Percentiles rank a stretch among this genome's conserved stretches.
phyloP scores from a whole-genome alignment of 306 rosid species.

The Coriaria nepalensis region DNA sequence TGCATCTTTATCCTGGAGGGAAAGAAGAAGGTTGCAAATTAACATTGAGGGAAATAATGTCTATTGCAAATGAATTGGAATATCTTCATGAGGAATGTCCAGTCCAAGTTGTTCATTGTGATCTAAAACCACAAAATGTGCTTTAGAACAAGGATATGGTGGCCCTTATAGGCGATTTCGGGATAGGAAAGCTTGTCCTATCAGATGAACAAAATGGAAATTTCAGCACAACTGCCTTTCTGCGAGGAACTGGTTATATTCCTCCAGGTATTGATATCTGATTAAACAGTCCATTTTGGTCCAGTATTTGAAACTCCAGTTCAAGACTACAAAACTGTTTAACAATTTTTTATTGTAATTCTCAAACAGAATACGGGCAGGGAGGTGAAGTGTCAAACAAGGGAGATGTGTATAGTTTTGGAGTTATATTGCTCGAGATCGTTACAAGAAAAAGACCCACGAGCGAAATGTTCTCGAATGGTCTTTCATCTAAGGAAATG shows the following conservation, averaged over 20 bases:
- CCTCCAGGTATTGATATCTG: conserved; percentile 13
- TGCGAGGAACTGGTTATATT: conserved; percentile 18
- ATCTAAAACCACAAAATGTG: conserved; percentile 21
- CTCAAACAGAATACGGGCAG: conserved; percentile 13
- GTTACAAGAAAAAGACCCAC: conserved; percentile 13
- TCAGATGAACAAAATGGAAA: conserved; percentile 6
- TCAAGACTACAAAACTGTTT: background rate
- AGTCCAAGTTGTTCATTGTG: conserved; percentile 16
- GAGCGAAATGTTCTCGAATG: conserved; percentile 7
- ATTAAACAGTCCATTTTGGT: too few species aligned
- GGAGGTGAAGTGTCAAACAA: too few species aligned
- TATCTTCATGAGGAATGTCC: conserved; percentile 24
- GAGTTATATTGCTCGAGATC: conserved; percentile 17
- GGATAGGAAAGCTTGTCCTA: conserved; percentile 15
- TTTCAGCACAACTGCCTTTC: conserved; percentile 4
- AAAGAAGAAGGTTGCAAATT: conserved; percentile 12
- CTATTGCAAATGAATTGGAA: conserved; percentile 17
- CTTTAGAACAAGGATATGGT: conserved; percentile 16
- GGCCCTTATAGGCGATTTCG: conserved; percentile 19
- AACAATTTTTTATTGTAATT: background rate
- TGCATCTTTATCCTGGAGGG: conserved; percentile 17
- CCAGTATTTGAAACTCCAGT: too few species aligned
- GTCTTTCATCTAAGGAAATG: conserved; percentile 16
- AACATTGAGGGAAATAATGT: conserved; percentile 12
- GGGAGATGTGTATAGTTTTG: conserved; percentile 18